phyloP scores from a whole-genome alignment of 768 basidiomycete species.

The Trametes punicea region DNA sequence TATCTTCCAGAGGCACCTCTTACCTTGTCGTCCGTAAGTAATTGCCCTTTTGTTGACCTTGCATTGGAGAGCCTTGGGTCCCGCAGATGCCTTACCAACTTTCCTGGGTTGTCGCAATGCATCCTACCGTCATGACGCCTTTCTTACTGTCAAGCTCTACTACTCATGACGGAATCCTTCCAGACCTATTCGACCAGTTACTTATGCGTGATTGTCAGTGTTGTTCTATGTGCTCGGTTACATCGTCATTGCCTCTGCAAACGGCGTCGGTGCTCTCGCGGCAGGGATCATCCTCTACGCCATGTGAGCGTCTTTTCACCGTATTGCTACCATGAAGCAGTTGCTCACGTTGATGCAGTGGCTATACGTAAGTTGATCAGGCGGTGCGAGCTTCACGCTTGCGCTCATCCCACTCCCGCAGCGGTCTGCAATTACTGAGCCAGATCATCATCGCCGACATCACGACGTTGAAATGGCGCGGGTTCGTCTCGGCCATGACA shows the following conservation, averaged over 20 bases:
- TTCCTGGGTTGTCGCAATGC: no score
- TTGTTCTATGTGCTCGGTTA: conserved; percentile 42
- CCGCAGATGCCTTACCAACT: no score
- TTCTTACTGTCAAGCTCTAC: no score
- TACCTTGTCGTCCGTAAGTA: conserved; percentile 47
- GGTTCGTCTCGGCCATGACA: conserved; percentile 42
- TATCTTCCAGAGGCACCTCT: conserved; percentile 43
- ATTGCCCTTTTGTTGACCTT: no score
- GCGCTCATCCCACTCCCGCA: conserved; percentile 19
- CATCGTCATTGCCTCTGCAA: conserved; percentile 32
- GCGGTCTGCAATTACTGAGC: conserved; percentile 60
- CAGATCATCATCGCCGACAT: conserved; percentile 42
- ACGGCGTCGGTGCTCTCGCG: conserved; percentile 28
- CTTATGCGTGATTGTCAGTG: no score
- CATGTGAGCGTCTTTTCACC: conserved; percentile 35
- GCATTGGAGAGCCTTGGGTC: no score
- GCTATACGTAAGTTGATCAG: conserved; percentile 51
- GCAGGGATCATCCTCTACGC: conserved; percentile 51
- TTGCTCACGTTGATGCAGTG: conserved; percentile 38
- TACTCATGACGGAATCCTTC: no score
- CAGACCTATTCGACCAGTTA: no score
- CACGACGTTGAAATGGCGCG: conserved; percentile 30
- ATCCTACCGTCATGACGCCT: no score
- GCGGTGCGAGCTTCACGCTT: background rate
- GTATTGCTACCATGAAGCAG: conserved; percentile 5